Evolutionary conservation across 768 basidiomycete species (phyloP).

Genomic region (Kondoa malvinella): DNA sequence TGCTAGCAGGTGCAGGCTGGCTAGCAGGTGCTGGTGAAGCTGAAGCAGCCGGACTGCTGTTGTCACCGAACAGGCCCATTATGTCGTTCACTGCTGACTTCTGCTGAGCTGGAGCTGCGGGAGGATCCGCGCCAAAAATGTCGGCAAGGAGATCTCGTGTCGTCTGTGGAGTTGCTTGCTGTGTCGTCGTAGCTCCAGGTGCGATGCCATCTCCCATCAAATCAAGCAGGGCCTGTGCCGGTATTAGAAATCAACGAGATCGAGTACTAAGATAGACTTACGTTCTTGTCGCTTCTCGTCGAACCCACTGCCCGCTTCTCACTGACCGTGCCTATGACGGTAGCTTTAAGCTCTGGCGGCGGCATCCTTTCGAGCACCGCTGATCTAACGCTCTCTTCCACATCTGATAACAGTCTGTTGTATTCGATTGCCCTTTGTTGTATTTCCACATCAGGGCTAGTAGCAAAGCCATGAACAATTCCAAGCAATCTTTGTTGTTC

Average conservation of each 20-base stretch:
- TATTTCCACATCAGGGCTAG: slow-evolving; percentile 78
- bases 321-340: slow-evolving; percentile 77
- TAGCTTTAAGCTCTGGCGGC: slow-evolving; percentile 93
- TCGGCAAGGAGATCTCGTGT: slow-evolving; percentile 81
- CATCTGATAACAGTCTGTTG: slow-evolving; percentile 52
- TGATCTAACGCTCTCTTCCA: slow-evolving; percentile 51
- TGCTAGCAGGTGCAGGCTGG: slow-evolving; percentile 36
- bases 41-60: slow-evolving; percentile 24
- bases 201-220: slow-evolving; percentile 63
- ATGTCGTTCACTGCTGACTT: slow-evolving; percentile 69
- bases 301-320: slow-evolving; percentile 94
- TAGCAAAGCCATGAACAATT: slow-evolving; percentile 53
- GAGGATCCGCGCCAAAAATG: slow-evolving; percentile 54
- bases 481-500: slow-evolving; percentile 33
- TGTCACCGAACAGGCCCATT: slow-evolving; percentile 62
- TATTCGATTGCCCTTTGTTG: slow-evolving; percentile 96
- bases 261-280: slow-evolving; percentile 28
- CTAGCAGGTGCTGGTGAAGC: slow-evolving; percentile 28
- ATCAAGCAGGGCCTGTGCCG: slow-evolving; percentile 40
- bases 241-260: background rate
- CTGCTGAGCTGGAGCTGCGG: slow-evolving; percentile 32
- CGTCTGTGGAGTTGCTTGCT: slow-evolving; percentile 38
- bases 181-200: slow-evolving; percentile 36
- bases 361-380: slow-evolving; percentile 97
- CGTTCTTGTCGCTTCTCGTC: slow-evolving; percentile 58